Evolutionary conservation across 257 asterid genomes (phyloP), one percentile per base, ranked within the genome.

Genomic region (Ilex asprella): DNA sequence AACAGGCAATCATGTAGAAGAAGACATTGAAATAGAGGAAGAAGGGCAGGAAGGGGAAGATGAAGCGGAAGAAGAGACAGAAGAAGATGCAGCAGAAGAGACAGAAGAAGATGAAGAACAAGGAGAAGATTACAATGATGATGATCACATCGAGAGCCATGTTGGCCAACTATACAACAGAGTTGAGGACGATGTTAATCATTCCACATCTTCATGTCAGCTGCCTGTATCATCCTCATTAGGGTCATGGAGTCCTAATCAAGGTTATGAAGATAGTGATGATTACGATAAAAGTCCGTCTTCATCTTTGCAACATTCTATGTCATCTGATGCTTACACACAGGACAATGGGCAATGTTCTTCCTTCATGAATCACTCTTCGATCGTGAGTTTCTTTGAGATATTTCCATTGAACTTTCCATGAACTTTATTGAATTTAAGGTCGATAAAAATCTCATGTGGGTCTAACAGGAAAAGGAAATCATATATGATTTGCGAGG

Each of bases 401-500:
- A 3, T 58, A 15, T n/a, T 68, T 52, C 50, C 66, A 60, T 12
- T 52, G 54, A 46, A 47, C 13, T 2, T 46, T 46, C 41, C 41
- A 35, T 35, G 8, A 35, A 21, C 27, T 35, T 35, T 35, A 2
- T 35, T 35, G 41, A 35, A 35, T 35, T 35, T 35, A 35, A 35
- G 41, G 41, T 46, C 13, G 4, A 11, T 46, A 14, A 46, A 46
- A 12, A 41, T 43, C 60, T 15, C 11, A 16, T 49, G 9, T 55
- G 61, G 31, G n/a, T 10, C 53, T 67, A 27, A 62, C 86, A 91
- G 98, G 95, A 84, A 75, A 76, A 88, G 89, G 95, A 88, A 61
- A 73, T 88, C 70, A 79, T 91, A 56, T 81, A 78, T 73, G 87
- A 91, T 62, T 63, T 91, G 79, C 86, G 85, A 75, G 84, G 88